Percentiles rank a stretch among this genome's conserved stretches.
Evolutionary conservation across 805 yeast species (phyloP).

Genomic region (Lipomyces spencermartinsiae): DNA sequence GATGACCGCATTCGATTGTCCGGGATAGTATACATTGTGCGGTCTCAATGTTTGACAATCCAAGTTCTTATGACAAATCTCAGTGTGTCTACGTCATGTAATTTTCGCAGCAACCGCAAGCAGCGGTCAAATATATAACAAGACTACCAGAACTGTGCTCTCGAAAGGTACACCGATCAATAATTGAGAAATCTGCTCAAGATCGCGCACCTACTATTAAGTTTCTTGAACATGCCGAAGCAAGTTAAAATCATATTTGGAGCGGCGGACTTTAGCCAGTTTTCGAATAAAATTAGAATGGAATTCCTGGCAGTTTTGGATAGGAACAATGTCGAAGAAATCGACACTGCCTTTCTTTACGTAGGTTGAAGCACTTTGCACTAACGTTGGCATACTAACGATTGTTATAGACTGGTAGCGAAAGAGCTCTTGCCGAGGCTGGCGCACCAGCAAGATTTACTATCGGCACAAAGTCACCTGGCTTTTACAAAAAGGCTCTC

Average conservation of each 20-base stretch:
- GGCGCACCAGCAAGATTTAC: constrained; percentile 25
- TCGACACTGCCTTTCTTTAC: constrained; percentile 40
- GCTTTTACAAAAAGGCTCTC: constrained; percentile 30
- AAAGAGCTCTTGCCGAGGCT: constrained; percentile 33
- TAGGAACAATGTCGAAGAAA: constrained; percentile 31
- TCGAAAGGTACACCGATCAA: no score
- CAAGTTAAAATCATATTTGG: constrained; percentile 27
- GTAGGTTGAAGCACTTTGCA: not conserved
- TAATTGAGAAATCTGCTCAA: no score
- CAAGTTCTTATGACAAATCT: no score
- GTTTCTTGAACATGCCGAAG: not conserved
- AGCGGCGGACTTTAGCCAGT: constrained; percentile 11
- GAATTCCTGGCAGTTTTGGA: constrained; percentile 20
- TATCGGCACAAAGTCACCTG: constrained; percentile 35
- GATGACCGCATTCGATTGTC: no score
- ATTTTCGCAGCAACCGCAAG: no score
- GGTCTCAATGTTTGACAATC: no score
- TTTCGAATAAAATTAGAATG: constrained; percentile 17
- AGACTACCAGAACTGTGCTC: no score
- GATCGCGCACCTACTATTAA: no score
- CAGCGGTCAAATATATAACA: no score
- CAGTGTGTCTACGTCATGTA: no score
- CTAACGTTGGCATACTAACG: not conserved
- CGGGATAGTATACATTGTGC: no score
- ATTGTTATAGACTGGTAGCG: constrained; percentile 27